A percentile compares a stretch with the other conserved stretches of the same genome.
Conservation (phyloP, 176 grass and related monocot species). For the Aegilops speltoides region DNA sequence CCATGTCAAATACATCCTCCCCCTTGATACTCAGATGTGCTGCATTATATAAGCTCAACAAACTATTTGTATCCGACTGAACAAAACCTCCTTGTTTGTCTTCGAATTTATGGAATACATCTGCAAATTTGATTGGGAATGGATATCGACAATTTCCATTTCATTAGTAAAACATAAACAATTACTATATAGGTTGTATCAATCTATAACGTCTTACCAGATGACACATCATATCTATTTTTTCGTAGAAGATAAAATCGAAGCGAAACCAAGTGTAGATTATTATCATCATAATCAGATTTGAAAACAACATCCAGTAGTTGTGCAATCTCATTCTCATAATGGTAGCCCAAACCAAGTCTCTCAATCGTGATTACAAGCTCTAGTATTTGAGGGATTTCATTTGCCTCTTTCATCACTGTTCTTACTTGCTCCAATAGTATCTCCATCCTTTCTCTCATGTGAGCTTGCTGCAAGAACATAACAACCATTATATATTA, state of each 20-base stretch:
- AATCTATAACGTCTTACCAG: not conserved
- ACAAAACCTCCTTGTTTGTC: slow-evolving; percentile 4
- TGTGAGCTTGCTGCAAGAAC: not conserved
- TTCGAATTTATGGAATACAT: slow-evolving; percentile 26
- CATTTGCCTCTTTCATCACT: not conserved
- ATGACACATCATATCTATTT: too few species aligned
- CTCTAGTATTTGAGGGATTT: not conserved
- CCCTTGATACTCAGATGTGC: slow-evolving; percentile 11
- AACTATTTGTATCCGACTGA: not conserved
- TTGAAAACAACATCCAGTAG: not conserved
- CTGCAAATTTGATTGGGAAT: not conserved
- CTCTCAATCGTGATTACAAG: slow-evolving; percentile 20
- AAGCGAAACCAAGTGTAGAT: not conserved
- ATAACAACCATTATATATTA: not conserved
- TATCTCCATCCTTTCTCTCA: not conserved
- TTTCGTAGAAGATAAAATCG: too few species aligned
- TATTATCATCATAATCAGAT: not conserved
- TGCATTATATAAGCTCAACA: slow-evolving; percentile 33
- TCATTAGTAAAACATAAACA: not conserved
- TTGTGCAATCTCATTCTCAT: slow-evolving; percentile 17
- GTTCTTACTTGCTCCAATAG: slow-evolving; percentile 26
- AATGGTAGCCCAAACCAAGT: slow-evolving; percentile 22
- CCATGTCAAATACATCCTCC: slow-evolving; percentile 18
- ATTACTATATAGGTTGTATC: not conserved
- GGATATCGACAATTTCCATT: not conserved